phyloP scores from a whole-genome alignment of 2,329 filamentous ascomycete genomes.

The Cladophialophora yegresii region DNA sequence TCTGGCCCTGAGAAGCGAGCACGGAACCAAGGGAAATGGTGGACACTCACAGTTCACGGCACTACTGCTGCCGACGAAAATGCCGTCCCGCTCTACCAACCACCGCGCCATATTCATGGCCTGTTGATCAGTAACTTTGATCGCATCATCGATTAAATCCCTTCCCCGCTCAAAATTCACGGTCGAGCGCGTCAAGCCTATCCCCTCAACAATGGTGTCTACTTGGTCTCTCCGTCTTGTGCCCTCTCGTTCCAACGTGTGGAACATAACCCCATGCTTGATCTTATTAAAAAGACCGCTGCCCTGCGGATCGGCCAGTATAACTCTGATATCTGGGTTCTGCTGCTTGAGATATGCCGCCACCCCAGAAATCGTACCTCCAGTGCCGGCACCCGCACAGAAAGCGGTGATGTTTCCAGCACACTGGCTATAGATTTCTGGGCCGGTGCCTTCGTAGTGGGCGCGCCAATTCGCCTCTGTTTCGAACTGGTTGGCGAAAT shows the following conservation, averaged over 20 bases:
- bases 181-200: slow-evolving; percentile 93
- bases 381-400: slow-evolving; percentile 81
- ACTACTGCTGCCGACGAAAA: slow-evolving; percentile 92
- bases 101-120: slow-evolving; percentile 92
- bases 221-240: slow-evolving; percentile 87
- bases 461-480: slow-evolving; percentile 84
- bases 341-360: slow-evolving; percentile 77
- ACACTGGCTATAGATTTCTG: slow-evolving; percentile 82
- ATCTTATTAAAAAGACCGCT: slow-evolving; percentile 92
- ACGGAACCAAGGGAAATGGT: background rate
- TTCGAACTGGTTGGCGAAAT: slow-evolving; percentile 97
- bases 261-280: slow-evolving; percentile 94
- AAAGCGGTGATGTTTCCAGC: slow-evolving; percentile 78
- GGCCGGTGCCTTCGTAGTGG: slow-evolving; percentile 79
- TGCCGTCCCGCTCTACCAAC: slow-evolving; percentile 91
- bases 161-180: slow-evolving; percentile 86
- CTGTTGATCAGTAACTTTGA: slow-evolving; percentile 84
- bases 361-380: slow-evolving; percentile 88
- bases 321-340: slow-evolving; percentile 65
- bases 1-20: background rate
- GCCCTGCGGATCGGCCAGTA: slow-evolving; percentile 91
- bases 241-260: slow-evolving; percentile 82
- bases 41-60: slow-evolving; percentile 81
- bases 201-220: slow-evolving; percentile 92
- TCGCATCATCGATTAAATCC: slow-evolving; percentile 84